Evolutionary conservation across 1,284 basidiomycete genomes (phyloP), one percentile per base, ranked within the genome.

Genomic region (Sporisorium graminicola): DNA sequence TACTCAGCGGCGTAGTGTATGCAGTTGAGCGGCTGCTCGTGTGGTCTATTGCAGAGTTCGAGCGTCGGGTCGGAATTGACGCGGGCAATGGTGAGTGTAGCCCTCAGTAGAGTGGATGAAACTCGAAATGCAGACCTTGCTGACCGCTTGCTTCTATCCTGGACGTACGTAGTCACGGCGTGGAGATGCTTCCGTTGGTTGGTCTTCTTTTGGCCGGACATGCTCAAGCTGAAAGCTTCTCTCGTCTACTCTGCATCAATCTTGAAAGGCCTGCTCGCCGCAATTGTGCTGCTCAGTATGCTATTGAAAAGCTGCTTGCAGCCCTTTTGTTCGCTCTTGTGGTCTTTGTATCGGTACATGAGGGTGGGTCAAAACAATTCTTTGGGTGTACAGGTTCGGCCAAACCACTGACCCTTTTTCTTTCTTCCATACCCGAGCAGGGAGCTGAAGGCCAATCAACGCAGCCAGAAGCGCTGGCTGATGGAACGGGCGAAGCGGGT

Each of bases 111-210:
- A 18, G 1, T 40, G 2, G 22, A 9, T 20, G 7, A 0, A 9
- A 6, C 18, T 5, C 24, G 22, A 27, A 20, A 20, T 16, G 16
- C 22, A 5, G 24, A 13, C 22, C 20, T 27, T 47, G 52, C 56
- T 65, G 56, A 58, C 46, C 27, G n/a, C 18, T 33, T 9, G 13
- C 16, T 10, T 12, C 20, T 31, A 10, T 5, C 26, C 16, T 31
- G 26, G 1, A 5, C 20, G 33, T 24, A 2, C 13, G 1, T n/a
- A 67, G 65, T 51, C 16, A 44, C 35, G 24, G 61, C 47, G 2
- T 55, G 46, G 62, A 35, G 51, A 51, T 56, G 52, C 42, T 27
- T 56, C 29, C 57, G 57, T 13, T 70, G 57, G 61, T 16, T 68
- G 12, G 26, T 70, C 1, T 27, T 59, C 26, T 27, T 50, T 3